Base-by-base conservation (phyloP, 2,329 filamentous ascomycete genomes). In the Westerdykella aurantiaca region DNA sequence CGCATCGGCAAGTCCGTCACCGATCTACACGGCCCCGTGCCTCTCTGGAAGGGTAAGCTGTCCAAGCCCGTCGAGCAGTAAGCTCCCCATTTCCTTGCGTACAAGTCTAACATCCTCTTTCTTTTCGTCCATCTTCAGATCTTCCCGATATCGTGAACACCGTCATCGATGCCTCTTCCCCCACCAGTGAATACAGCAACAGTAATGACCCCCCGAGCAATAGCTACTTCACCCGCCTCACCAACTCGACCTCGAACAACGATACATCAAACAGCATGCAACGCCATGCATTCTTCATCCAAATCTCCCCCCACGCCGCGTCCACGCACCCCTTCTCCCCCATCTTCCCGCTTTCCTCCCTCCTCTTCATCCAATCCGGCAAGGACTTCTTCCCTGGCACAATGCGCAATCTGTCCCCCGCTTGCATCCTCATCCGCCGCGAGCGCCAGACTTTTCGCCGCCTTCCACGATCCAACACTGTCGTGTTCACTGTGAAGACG, bases 401-500 rank as follows among this genome's bases (percentile, higher is more conserved):
- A 44, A 43, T 57, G 17, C 40, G 33, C 9, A 47, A 50, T 60
- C 64, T 64, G 0, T 53, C 9, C 46, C 64, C 58, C 0, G 16
- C 67, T 0, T 63, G 74, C 22, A 68, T 78, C 16, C 58, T 74
- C 39, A 63, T 78, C 34, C 69, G 75, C 4, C 67, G 70, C 16
- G 75, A 78, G 51, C 60, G 71, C 13, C 75, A 78, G 48, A 75
- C 71, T 0, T 78, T 78, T 48, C 68, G 66, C 5, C 60, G 70
- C 1, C 52, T 79, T 6, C 70, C 70, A 2, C 63, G 63, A 1
- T 70, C 68, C 0, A 65, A 64, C 0, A 68, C 73, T 0, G 67
- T 78, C 1, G 60, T 78, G 4, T 76, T 78, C 49, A 72, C 72
- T 0, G 74, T 76, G 7, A 71, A 72, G 47, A 77, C 75, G 0